Evolutionary conservation across 2,329 filamentous ascomycete genomes (phyloP).

Genomic region (Geosmithia flava): DNA sequence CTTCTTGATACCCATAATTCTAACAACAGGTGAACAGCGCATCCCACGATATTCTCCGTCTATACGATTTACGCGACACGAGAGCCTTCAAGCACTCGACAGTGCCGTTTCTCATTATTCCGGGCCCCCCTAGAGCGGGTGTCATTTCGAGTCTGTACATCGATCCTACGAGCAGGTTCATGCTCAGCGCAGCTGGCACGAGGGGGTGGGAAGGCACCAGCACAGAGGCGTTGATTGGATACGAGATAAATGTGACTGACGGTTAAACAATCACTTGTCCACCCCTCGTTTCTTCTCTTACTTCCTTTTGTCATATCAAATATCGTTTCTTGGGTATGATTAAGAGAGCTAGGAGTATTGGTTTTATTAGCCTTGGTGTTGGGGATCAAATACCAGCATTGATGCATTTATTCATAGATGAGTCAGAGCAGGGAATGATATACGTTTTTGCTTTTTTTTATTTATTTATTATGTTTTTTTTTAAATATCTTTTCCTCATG

Average conservation of each 20-base stretch:
- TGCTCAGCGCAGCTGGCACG: conserved; percentile 86
- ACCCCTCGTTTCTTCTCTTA: no score
- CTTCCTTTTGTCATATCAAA: no score
- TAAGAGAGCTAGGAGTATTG: not conserved
- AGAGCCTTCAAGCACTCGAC: conserved; percentile 58
- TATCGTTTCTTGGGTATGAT: not conserved
- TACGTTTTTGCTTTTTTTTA: not conserved
- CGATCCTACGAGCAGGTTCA: conserved; percentile 78
- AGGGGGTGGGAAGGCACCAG: conserved; percentile 86
- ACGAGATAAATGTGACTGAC: conserved; percentile 56
- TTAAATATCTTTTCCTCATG: not conserved
- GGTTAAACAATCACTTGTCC: not conserved
- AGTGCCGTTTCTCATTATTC: conserved; percentile 92
- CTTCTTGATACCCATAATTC: not conserved
- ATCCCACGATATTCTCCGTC: conserved; percentile 81
- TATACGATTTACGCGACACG: conserved; percentile 74
- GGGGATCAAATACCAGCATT: not conserved
- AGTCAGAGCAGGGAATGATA: not conserved
- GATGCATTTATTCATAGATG: not conserved
- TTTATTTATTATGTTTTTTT: not conserved
- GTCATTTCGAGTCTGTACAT: conserved; percentile 79
- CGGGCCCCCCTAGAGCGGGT: conserved; percentile 70
- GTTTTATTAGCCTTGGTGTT: not conserved
- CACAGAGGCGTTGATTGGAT: conserved; percentile 87
- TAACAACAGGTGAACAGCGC: conserved; percentile 41